These are phyloP conservation scores for Primulina huaijiensis DNA, from an alignment of 257 asterid species.

Conservation along the genomic window DNA sequence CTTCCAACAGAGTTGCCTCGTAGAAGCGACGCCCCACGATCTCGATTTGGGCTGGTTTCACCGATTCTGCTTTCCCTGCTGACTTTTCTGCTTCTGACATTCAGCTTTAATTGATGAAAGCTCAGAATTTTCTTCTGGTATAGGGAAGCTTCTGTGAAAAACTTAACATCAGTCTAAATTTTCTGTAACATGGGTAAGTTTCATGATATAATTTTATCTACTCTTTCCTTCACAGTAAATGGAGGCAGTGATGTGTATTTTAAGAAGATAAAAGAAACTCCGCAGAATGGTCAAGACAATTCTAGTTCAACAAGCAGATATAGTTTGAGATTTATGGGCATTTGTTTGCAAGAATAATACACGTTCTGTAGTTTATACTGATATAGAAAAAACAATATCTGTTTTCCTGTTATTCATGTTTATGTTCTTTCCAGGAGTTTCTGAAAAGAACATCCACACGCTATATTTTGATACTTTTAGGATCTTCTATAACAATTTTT, in stretches of 20 bases:
- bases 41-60: conserved; percentile 28
- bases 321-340: conserved; percentile 4
- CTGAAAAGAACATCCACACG: neutral
- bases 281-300: neutral
- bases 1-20: conserved; percentile 56
- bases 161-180: neutral
- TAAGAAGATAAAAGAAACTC: neutral
- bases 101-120: conserved; percentile 34
- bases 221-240: neutral
- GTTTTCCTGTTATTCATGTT: neutral
- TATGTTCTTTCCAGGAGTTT: neutral
- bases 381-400: too few species aligned
- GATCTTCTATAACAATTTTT: too few species aligned
- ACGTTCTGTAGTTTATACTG: neutral
- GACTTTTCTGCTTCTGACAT: conserved; percentile 43
- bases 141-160: neutral
- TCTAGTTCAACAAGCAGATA: conserved; percentile 11
- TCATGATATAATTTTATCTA: neutral
- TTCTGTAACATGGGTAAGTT: neutral
- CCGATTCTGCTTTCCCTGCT: conserved; percentile 36
- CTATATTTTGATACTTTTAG: neutral
- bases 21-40: conserved; percentile 23
- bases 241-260: neutral
- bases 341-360: conserved; percentile 3
- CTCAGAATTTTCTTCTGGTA: conserved; percentile 8